Evolutionary conservation across 2,329 filamentous ascomycete genomes (phyloP).

Genomic region (Cercospora nicotianae): DNA sequence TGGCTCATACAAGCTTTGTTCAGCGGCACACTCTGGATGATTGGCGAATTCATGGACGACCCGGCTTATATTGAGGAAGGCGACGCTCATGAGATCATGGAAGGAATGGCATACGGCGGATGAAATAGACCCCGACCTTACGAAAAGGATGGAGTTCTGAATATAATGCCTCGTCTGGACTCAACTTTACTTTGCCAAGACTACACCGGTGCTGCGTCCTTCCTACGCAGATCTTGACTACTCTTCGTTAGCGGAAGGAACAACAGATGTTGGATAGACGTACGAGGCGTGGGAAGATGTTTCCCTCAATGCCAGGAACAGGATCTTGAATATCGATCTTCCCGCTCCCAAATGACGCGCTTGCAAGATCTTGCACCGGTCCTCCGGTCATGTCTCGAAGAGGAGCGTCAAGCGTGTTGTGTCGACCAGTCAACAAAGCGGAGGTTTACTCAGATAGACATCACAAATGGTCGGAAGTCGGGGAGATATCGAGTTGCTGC

Average conservation of each 20-base stretch:
- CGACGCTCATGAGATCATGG: constrained; percentile 7
- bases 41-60: constrained; percentile 21
- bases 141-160: background rate
- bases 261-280: background rate
- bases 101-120: constrained; percentile 13
- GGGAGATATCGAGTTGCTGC: background rate
- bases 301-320: too few species aligned
- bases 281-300: too few species aligned
- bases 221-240: background rate
- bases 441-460: too few species aligned
- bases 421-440: background rate
- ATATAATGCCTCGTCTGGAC: background rate
- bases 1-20: constrained; percentile 20
- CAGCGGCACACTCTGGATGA: constrained; percentile 22
- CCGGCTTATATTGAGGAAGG: constrained; percentile 2
- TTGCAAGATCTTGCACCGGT: background rate
- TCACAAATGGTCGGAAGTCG: background rate
- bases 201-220: background rate
- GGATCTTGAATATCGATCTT: background rate
- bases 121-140: background rate
- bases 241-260: background rate
- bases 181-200: background rate
- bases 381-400: background rate
- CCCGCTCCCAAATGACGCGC: background rate
- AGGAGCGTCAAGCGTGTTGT: background rate